Base-by-base conservation (phyloP, 208 protist species). In the Lotmaria passim region DNA sequence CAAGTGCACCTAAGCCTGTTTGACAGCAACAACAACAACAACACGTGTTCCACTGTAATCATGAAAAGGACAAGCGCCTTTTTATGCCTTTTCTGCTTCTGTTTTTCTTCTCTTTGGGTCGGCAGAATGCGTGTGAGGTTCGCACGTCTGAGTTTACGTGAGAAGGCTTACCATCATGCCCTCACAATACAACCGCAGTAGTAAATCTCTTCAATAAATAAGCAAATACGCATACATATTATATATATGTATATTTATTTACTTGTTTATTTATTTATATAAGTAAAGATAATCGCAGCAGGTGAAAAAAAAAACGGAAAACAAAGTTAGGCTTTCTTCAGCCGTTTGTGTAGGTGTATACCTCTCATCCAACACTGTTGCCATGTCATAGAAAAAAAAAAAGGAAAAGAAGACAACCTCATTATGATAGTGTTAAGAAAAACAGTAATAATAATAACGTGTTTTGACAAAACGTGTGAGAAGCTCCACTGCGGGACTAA, bases 221-320 rank as follows among this genome's bases (percentile, higher is more conserved):
- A n/a, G n/a, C n/a, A n/a, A n/a, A n/a, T n/a, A n/a, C 36, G 36
- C 12, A 12, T 12, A 41, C 12, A 15, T 12, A 41, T 15, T 41
- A 12, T 71, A 52, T 44, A 60, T 51, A 36, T 30, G 38, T 26
- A 52, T 60, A 58, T 69, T 7, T 46, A 43, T 69, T 21, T 59
- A 44, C n/a, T 7, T 55, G n/a, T 33, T 11, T 55, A 17, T 50
- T 10, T 39, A 21, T 58, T 8, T 69, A 24, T 58, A 10, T 55
- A 34, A 43, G n/a, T 31, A 44, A 63, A 17, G 5, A 17, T 30
- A 23, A 23, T 15, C 7, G 39, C 28, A 61, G 66, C 28, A 15
- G 6, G 41, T 12, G 34, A 30, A 48, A 15, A 31, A 33, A 1
- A 47, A 15, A 70, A 26, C 3, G 52, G n/a, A 38, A 59, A 26